Conservation (phyloP, 345 rosid genomes). For the Corchorus capsularis region DNA sequence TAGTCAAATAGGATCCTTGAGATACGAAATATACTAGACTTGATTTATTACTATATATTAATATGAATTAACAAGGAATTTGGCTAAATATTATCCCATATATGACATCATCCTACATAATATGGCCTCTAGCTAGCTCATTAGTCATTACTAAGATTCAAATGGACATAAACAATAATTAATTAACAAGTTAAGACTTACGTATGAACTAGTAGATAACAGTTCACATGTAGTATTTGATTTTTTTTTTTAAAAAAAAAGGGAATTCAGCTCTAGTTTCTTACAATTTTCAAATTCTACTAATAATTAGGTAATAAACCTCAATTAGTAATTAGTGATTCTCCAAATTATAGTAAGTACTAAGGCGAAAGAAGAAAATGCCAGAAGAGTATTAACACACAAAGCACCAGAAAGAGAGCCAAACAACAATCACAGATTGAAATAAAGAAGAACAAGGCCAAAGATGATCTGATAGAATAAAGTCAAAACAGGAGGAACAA, state of each 20-base stretch:
- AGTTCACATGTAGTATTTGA: not conserved
- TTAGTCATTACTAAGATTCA: too few species aligned
- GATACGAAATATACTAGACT: not conserved
- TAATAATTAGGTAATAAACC: too few species aligned
- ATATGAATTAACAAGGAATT: not conserved
- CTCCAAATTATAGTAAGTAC: too few species aligned
- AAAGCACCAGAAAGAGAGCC: not conserved
- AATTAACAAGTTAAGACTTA: not conserved
- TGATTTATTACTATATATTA: too few species aligned
- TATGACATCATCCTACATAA: too few species aligned
- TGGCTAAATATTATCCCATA: not conserved
- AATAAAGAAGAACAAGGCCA: not conserved
- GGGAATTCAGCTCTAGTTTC: not conserved
- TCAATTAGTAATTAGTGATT: too few species aligned
- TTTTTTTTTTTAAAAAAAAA: too few species aligned
- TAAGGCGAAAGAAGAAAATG: not conserved
- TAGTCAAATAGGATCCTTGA: conserved; percentile 4
- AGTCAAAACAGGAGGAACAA: not conserved
- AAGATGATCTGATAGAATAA: not conserved
- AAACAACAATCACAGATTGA: not conserved
- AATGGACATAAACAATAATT: conserved; percentile 5
- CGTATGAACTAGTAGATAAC: not conserved
- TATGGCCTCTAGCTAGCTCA: too few species aligned
- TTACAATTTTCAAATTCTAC: too few species aligned
- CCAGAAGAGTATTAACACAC: not conserved